Base-by-base conservation (phyloP, 2,329 filamentous ascomycete genomes). In the Aspergillus unguis region DNA sequence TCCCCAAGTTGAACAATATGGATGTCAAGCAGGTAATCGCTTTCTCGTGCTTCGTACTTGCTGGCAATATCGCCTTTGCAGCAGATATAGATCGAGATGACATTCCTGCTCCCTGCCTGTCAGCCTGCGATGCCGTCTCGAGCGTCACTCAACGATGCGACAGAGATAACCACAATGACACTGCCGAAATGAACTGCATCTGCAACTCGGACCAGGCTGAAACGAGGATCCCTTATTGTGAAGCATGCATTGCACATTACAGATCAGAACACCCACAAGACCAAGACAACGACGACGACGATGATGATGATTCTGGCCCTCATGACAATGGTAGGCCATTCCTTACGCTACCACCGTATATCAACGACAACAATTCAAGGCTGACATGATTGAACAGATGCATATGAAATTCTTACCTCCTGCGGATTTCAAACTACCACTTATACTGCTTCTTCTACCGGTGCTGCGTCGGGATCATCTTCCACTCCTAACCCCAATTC, bases 201-300 rank as follows among this genome's bases (percentile, higher is more conserved):
- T 68, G 66, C 41, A 49, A 65, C 40, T 66, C 61, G 64, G 52
- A 58, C 8, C 44, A 55, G 26, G 64, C 64, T 7, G 51, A 57
- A n/a, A 63, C 54, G 6, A 54, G 61, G n/a, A 53, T 68, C 11
- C 65, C 66, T 4, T 57, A 64, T 35, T 69, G 66, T 33, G 64
- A 66, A n/a, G 66, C 65, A 31, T 69, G 66, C 32, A 68, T 68
- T 23, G 57, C 63, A n/a, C 54, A 67, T 43, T 61, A 64, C 47
- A 56, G 58, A 27, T 49, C 52, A 29, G 53, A 53, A 11, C 38
- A 55, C 11, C 50, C 53, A 17, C 52, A 56, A n/a, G 17, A 55
- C 25, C 29, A 55, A 6, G 47, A 58, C 25, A 27, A 53, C 28
- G 52, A 58, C 25, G n/a, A 57, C 7, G 50, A 62, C 10, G 33